Conservation (phyloP, 305 asterid species). For the Lippia alba region DNA sequence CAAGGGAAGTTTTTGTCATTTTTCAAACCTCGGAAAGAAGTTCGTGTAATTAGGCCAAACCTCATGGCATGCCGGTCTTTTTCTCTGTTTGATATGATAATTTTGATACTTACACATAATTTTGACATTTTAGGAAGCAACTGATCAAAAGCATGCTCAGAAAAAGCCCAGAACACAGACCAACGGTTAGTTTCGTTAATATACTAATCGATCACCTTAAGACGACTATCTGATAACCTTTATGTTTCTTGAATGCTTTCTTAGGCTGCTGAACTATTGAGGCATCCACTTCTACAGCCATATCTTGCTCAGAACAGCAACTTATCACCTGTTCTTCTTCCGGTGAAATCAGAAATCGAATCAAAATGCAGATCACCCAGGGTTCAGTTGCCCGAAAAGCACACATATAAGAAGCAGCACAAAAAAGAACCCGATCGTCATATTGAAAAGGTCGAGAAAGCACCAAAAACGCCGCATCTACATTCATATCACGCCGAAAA, state of each 20-base stretch:
- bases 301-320: conserved; percentile 55
- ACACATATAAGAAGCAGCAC: conserved; percentile 23
- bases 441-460: conserved; percentile 18
- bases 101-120: background rate
- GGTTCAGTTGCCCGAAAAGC: conserved; percentile 35
- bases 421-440: conserved; percentile 26
- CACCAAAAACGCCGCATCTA: conserved; percentile 21
- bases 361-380: conserved; percentile 30
- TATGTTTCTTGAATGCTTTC: background rate
- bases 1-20: too few species aligned
- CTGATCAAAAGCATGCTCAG: conserved; percentile 85
- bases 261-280: conserved; percentile 88
- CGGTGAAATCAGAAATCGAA: conserved; percentile 44
- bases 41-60: too few species aligned
- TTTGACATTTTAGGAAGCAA: conserved; percentile 58
- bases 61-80: too few species aligned
- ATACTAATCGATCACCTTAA: background rate
- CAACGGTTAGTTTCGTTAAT: conserved; percentile 56
- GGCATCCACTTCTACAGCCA: conserved; percentile 82
- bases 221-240: conserved; percentile 1
- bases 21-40: too few species aligned
- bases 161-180: conserved; percentile 78
- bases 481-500: conserved; percentile 9
- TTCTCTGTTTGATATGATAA: background rate
- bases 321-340: conserved; percentile 59